Evolutionary conservation across 176 grass and related monocot species (phyloP).

Genomic region (Secale cereale): DNA sequence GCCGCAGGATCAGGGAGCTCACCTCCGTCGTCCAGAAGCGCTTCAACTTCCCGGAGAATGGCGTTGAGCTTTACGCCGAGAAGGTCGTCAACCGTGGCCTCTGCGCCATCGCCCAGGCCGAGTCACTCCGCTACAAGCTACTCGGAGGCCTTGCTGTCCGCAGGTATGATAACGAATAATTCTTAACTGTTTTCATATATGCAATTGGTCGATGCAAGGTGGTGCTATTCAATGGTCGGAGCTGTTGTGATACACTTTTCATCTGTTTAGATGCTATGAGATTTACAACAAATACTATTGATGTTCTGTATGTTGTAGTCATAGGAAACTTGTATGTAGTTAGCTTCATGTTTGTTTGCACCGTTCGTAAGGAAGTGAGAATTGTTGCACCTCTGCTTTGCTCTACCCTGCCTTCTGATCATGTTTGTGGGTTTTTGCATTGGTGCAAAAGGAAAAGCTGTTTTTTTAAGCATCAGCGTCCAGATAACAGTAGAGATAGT

Average conservation of each 20-base stretch:
- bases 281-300: background rate
- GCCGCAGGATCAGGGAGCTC: conserved; percentile 73
- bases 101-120: conserved; percentile 76
- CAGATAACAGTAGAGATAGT: conserved; percentile 87
- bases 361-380: background rate
- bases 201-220: background rate
- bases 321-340: background rate
- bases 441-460: conserved; percentile 61
- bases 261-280: background rate
- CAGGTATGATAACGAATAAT: conserved; percentile 34
- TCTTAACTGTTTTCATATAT: background rate
- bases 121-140: conserved; percentile 80
- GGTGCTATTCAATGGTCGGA: background rate
- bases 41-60: conserved; percentile 80
- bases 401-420: conserved; percentile 22
- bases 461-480: conserved; percentile 36
- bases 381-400: conserved; percentile 25
- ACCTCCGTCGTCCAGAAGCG: conserved; percentile 83
- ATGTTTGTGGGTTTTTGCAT: conserved; percentile 34
- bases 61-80: conserved; percentile 76
- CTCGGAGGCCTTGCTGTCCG: conserved; percentile 82
- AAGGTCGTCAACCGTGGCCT: conserved; percentile 82
- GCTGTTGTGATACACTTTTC: background rate
- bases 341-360: background rate
- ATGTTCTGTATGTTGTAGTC: background rate